Evolutionary conservation across 495 filamentous ascomycete species (phyloP), one percentile per base, ranked within the genome.

Genomic region (Penicillium paradoxum): DNA sequence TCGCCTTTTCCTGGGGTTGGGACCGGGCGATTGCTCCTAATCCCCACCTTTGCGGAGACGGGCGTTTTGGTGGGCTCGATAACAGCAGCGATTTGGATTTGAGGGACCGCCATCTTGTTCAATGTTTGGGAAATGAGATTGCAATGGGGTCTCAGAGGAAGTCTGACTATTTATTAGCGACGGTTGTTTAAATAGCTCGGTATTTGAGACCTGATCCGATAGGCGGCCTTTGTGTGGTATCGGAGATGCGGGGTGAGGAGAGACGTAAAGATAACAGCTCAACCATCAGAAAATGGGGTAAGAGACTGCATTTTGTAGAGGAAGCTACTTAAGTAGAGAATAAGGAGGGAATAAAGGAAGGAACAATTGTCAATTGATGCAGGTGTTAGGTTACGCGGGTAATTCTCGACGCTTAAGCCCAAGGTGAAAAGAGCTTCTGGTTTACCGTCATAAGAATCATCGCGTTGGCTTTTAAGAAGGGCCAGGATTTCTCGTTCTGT

Each of bases 71-170:
- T 34, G 10, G 67, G 24, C 9, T 69, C 60, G 39, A 74, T 50
- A 9, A 71, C 63, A 1, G 70, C 72, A 50, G 70, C 72, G 18
- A 59, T 70, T 41, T 74, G 72, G n/a, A 65, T 63, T 21, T 58
- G 41, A 21, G 68, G 63, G 14, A 64, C 60, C 9, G 58, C 30
- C 65, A 68, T 70, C 19, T 43, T 62, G 45, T n/a, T 43, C 13
- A 2, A 25, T 43, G 27, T 33, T 39, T 19, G 17, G 37, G 9
- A 4, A n/a, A 32, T 21, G 30, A 38, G 42, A 40, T 42, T 19
- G n/a, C n/a, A n/a, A n/a, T n/a, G n/a, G 7, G 18, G 22, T 42
- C n/a, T n/a, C 8, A n/a, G 6, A 54, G 34, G 19, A 32, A 40
- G 27, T 29, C n/a, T 27, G 25, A 8, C 37, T 19, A 41, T 24